phyloP scores from a whole-genome alignment of 495 filamentous ascomycete species.

The Penicillium samsonianum region DNA sequence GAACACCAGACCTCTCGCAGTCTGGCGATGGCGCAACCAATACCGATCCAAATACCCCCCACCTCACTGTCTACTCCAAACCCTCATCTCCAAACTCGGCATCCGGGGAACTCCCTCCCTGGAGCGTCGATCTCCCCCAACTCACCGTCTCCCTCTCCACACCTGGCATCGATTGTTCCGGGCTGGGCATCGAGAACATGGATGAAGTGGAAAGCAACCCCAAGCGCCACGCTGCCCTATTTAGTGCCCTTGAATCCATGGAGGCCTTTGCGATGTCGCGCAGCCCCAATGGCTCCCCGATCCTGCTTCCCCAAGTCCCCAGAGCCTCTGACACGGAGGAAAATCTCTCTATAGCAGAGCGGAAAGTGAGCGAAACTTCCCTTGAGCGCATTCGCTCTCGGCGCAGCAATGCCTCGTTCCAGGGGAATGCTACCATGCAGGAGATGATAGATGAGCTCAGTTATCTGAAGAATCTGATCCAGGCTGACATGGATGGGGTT shows the following conservation, averaged over 20 bases:
- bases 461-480: slow-evolving; percentile 54
- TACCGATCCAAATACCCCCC: slow-evolving; percentile 45
- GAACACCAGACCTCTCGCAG: slow-evolving; percentile 30
- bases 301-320: slow-evolving; percentile 28
- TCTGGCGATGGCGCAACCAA: slow-evolving; percentile 25
- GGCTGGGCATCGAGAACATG: slow-evolving; percentile 40
- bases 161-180: slow-evolving; percentile 35
- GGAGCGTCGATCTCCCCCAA: slow-evolving; percentile 32
- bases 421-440: slow-evolving; percentile 44
- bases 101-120: slow-evolving; percentile 32
- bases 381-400: slow-evolving; percentile 18
- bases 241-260: slow-evolving; percentile 38
- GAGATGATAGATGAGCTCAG: slow-evolving; percentile 55
- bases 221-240: slow-evolving; percentile 50
- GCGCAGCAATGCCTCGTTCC: slow-evolving; percentile 26
- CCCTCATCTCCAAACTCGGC: slow-evolving; percentile 40
- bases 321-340: slow-evolving; percentile 12
- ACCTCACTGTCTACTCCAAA: slow-evolving; percentile 39
- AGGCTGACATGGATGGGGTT: slow-evolving; percentile 35
- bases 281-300: slow-evolving; percentile 29
- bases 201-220: slow-evolving; percentile 45
- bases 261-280: slow-evolving; percentile 32
- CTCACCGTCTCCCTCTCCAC: slow-evolving; percentile 37
- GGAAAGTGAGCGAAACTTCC: slow-evolving; percentile 8
- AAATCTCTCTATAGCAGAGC: neutral